Evolutionary conservation across 768 basidiomycete species (phyloP).

Genomic region (Psilocybe subaeruginosa): DNA sequence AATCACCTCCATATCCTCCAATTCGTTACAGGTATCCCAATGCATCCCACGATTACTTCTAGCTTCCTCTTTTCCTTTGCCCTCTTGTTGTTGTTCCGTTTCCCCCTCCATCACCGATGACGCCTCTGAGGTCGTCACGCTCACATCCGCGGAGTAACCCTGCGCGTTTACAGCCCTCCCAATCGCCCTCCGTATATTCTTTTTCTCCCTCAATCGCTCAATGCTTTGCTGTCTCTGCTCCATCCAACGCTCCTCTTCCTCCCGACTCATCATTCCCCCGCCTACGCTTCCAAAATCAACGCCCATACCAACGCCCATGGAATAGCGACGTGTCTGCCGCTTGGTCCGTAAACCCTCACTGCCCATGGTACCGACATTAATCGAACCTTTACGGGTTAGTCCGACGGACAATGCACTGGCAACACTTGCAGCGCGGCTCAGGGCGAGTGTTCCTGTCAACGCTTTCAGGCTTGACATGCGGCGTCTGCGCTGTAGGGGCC

Average conservation of each 20-base stretch:
- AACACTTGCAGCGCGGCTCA: not conserved
- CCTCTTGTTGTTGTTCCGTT: not conserved
- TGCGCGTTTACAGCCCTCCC: conserved; percentile 1
- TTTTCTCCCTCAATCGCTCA: conserved; percentile 30
- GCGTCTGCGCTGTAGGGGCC: not conserved
- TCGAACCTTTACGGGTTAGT: not conserved
- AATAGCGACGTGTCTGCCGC: not conserved
- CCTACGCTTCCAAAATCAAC: conserved; percentile 3
- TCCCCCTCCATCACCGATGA: conserved; percentile 8
- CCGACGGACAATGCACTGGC: not conserved
- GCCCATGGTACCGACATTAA: not conserved
- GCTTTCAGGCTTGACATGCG: conserved; percentile 7
- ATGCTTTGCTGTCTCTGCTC: conserved; percentile 30
- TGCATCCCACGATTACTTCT: not conserved
- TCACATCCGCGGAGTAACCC: not conserved
- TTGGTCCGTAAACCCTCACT: not conserved
- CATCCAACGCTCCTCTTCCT: conserved; percentile 36
- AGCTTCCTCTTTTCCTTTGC: not conserved
- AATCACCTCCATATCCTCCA: not conserved
- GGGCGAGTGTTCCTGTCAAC: not conserved
- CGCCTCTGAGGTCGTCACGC: not conserved
- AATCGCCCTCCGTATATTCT: conserved; percentile 27
- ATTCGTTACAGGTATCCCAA: conserved; percentile 6
- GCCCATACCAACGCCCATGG: not conserved
- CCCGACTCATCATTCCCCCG: conserved; percentile 21